phyloP scores from a whole-genome alignment of 75 land plant genomes.

The Sequoiadendron giganteum region DNA sequence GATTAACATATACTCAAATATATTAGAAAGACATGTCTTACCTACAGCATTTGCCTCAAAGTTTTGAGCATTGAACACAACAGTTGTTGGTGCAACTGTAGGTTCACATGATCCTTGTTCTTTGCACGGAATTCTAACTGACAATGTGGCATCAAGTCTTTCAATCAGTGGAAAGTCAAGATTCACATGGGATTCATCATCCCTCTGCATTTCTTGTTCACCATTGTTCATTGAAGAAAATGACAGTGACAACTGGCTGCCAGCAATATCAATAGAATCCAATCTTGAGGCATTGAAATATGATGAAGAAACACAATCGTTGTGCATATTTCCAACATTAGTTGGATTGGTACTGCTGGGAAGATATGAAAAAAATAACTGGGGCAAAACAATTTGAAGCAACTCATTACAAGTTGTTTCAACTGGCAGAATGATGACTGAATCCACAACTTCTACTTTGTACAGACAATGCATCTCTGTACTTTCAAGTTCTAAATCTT shows the following conservation, averaged over 20 bases:
- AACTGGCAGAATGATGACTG: slow-evolving; percentile 33
- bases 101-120: neutral
- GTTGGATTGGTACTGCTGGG: neutral
- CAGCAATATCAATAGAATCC: slow-evolving; percentile 44
- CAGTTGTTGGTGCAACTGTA: slow-evolving; percentile 11
- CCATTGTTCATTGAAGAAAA: slow-evolving; percentile 18
- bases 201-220: slow-evolving; percentile 4
- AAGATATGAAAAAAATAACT: slow-evolving; percentile 31
- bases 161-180: slow-evolving; percentile 19
- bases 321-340: slow-evolving; percentile 29
- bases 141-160: slow-evolving; percentile 42
- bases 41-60: slow-evolving; percentile 33
- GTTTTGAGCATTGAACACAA: slow-evolving; percentile 27
- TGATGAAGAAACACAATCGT: slow-evolving; percentile 21
- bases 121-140: slow-evolving; percentile 47
- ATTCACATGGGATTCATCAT: neutral
- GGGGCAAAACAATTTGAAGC: slow-evolving; percentile 34
- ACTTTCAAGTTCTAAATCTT: neutral
- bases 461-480: slow-evolving; percentile 8
- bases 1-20: neutral
- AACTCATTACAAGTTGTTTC: slow-evolving; percentile 17
- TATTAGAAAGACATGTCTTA: neutral
- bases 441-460: slow-evolving; percentile 58
- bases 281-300: slow-evolving; percentile 12
- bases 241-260: slow-evolving; percentile 35